Base-by-base conservation (phyloP, 2,329 filamentous ascomycete species). In the Apiospora malaysiana region DNA sequence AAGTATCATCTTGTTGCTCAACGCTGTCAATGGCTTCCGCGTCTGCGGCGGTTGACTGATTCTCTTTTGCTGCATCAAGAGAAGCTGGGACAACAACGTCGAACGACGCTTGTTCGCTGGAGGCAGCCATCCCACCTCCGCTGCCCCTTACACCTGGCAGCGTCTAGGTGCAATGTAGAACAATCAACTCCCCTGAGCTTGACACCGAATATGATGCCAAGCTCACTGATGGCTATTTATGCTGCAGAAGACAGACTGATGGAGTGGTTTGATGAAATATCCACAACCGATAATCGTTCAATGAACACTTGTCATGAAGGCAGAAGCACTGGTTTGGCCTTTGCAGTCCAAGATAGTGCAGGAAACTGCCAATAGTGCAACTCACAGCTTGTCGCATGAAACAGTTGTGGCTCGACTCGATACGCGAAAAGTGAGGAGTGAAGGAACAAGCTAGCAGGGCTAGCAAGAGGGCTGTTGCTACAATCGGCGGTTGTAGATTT, bases 261-360 rank as follows among this genome's bases (percentile, higher is more conserved):
- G 43, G 32, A 21, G 56, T 37, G 40, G 40, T 25, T 32, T 45
- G 42, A 45, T 27, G n/a, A 46, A 16, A 67, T 21, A 67, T 37
- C 46, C 32, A 67, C 40, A 67, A 67, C 66, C 66, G 27, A 67
- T 18, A 46, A n/a, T 46, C 8, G 21, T 46, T 59, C 65, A 46
- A 56, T 56, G 32, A 56, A 70, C 69, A 70, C 69, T 70, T 70
- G 69, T 68, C 69, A 68, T 56, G 32, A 27, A 66, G 59, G 40
- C 10, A n/a, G 12, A 49, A 66, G 25, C 65, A n/a, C 14, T 21
- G 42, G 5, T 70, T 42, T 46, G 23, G 43, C 47, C 43, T 6
- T 32, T 25, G 45, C 23, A 16, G 5, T 25, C 47, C 40, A 46
- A 45, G 51, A 23, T 21, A 18, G 45, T 23, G 27, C 21, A 32